These are phyloP conservation scores for Escallonia herrerae DNA, from an alignment of 129 eudicot species.

Conservation along the genomic window DNA sequence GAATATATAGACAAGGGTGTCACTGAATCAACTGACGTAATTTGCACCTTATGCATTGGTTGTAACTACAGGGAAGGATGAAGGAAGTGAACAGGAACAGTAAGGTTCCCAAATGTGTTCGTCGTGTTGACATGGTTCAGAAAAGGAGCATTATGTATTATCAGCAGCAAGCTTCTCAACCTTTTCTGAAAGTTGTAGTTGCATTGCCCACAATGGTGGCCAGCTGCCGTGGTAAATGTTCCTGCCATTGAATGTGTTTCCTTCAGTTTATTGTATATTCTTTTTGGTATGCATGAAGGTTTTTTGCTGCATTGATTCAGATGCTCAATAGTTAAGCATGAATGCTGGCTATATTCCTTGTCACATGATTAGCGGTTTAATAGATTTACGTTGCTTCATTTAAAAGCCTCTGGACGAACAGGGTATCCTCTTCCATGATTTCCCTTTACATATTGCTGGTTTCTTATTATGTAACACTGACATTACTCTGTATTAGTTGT, in stretches of 20 bases:
- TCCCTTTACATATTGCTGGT: no score
- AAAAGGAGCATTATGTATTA: conserved; percentile 93
- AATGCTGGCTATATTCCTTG: not conserved
- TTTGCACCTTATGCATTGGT: conserved; percentile 1
- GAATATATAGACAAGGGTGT: no score
- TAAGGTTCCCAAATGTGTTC: conserved; percentile 60
- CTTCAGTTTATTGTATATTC: conserved; percentile 4
- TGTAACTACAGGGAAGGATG: conserved; percentile 77
- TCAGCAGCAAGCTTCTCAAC: conserved; percentile 70
- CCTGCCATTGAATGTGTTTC: not conserved
- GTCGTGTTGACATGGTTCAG: conserved; percentile 71
- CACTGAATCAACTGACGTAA: not conserved
- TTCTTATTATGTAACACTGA: not conserved
- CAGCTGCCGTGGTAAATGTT: conserved; percentile 77
- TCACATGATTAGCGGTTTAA: no score
- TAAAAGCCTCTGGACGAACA: not conserved
- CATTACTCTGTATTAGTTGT: not conserved
- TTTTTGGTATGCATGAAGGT: conserved; percentile 1
- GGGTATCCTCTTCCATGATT: not conserved
- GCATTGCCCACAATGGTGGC: conserved; percentile 94
- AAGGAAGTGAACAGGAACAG: conserved; percentile 68
- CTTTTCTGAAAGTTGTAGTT: conserved; percentile 89
- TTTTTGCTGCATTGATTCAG: not conserved
- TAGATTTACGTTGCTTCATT: not conserved
- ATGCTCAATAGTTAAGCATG: not conserved